Percentiles rank a stretch among this genome's conserved stretches.
These are phyloP conservation scores for Aureobasidium sp. DNA, from an alignment of 2,329 filamentous ascomycete species.

Conservation along the genomic window DNA sequence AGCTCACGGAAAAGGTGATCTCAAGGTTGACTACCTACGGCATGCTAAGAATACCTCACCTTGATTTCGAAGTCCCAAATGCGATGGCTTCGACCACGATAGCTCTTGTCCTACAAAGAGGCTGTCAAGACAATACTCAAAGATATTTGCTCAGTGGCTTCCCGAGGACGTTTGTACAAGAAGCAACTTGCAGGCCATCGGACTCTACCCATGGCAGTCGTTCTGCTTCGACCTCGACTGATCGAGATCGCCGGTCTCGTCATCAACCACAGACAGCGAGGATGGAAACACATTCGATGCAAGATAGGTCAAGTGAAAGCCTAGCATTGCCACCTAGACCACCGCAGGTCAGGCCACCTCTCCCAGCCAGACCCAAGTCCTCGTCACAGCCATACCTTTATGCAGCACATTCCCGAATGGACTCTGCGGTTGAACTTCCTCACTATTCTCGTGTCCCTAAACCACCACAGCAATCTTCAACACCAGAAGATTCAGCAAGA, in stretches of 20 bases:
- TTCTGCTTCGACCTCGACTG: neutral
- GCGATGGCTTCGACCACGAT: neutral
- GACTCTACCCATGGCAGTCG: neutral
- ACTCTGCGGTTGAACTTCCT: neutral
- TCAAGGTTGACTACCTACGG: neutral
- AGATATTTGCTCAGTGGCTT: neutral
- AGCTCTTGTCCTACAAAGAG: neutral
- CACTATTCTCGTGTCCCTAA: neutral
- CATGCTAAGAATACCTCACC: neutral
- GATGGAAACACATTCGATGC: too few species aligned
- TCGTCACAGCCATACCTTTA: neutral
- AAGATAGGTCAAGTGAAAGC: neutral
- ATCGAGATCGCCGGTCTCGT: neutral
- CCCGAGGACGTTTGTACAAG: neutral
- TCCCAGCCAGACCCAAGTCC: neutral
- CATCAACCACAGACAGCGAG: neutral
- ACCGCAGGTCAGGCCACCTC: neutral
- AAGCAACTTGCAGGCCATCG: neutral
- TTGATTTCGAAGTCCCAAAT: neutral
- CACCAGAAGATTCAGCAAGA: neutral
- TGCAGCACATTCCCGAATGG: neutral
- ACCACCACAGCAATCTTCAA: neutral
- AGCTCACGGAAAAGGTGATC: neutral
- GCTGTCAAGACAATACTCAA: neutral
- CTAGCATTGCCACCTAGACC: neutral